These are phyloP conservation scores for Daldinia loculata DNA, from an alignment of 495 filamentous ascomycete genomes.

Conservation along the genomic window DNA sequence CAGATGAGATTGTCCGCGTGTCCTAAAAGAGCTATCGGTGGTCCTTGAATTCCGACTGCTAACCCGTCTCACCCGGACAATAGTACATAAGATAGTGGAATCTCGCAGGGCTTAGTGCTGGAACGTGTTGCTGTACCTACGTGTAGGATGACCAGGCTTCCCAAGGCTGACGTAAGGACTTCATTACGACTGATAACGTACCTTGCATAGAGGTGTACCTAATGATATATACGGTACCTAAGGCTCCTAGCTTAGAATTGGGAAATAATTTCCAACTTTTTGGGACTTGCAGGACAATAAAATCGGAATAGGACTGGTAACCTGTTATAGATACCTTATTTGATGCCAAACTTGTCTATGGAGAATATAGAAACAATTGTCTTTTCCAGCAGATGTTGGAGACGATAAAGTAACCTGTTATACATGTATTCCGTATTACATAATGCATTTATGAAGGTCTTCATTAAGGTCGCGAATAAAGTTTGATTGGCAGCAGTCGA, in stretches of 20 bases:
- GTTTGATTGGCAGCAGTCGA: not conserved
- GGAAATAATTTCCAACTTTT: no score
- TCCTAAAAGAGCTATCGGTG: not conserved
- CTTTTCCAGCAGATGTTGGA: no score
- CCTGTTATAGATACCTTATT: no score
- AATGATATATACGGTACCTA: no score
- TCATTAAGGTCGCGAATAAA: not conserved
- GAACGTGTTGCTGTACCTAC: conserved; percentile 1
- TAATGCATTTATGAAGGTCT: not conserved
- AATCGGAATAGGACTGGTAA: no score
- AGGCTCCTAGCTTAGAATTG: no score
- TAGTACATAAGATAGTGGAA: not conserved
- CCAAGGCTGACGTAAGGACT: conserved; percentile 23
- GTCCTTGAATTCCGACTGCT: not conserved
- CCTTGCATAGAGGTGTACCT: no score
- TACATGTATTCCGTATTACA: no score
- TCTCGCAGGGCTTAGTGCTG: not conserved
- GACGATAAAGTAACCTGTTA: no score
- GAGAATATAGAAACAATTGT: no score
- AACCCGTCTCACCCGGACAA: not conserved
- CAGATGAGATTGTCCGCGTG: conserved; percentile 25
- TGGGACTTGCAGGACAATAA: no score
- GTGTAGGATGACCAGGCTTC: conserved; percentile 3
- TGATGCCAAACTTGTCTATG: no score
- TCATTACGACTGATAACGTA: not conserved